Conservation (phyloP, 139 green algal species). For the Gonium pectorale region DNA sequence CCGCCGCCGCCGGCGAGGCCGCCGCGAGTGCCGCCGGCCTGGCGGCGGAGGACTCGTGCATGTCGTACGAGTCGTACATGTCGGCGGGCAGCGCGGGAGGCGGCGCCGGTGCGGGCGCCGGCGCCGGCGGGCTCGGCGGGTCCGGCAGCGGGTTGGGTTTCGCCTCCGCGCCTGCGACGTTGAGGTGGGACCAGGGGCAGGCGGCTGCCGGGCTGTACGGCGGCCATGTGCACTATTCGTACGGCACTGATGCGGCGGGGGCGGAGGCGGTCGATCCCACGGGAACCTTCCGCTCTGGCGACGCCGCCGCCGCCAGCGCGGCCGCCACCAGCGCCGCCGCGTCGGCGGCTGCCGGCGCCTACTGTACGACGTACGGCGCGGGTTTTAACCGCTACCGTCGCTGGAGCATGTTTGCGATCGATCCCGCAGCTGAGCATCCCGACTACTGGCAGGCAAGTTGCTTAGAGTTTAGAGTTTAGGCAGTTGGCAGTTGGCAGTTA, state of each 20-base stretch:
- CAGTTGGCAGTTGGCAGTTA: not conserved
- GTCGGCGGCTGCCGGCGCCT: not conserved
- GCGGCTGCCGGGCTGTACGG: not conserved
- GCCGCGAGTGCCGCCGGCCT: no score
- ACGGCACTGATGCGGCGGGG: not conserved
- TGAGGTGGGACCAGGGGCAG: not conserved
- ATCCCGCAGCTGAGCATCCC: conserved; percentile 19
- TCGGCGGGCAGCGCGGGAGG: no score
- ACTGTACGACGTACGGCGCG: conserved; percentile 16
- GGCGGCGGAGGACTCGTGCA: no score
- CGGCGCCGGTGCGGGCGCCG: not conserved
- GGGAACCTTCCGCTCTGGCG: not conserved
- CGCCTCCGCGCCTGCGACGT: no score
- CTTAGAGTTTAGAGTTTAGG: not conserved
- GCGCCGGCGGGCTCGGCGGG: not conserved
- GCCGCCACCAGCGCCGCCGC: not conserved
- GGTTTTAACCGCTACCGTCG: conserved; percentile 24
- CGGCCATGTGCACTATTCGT: not conserved
- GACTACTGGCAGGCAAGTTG: conserved; percentile 34
- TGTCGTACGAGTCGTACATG: no score
- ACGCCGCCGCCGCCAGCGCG: not conserved
- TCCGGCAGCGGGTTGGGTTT: no score
- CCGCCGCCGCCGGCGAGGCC: not conserved
- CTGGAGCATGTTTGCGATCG: conserved; percentile 37
- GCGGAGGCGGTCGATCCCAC: not conserved